Percentiles rank a stretch among this genome's conserved stretches.
Evolutionary conservation across 2,329 filamentous ascomycete species (phyloP).

Genomic region (Ambrosiella beaveri): DNA sequence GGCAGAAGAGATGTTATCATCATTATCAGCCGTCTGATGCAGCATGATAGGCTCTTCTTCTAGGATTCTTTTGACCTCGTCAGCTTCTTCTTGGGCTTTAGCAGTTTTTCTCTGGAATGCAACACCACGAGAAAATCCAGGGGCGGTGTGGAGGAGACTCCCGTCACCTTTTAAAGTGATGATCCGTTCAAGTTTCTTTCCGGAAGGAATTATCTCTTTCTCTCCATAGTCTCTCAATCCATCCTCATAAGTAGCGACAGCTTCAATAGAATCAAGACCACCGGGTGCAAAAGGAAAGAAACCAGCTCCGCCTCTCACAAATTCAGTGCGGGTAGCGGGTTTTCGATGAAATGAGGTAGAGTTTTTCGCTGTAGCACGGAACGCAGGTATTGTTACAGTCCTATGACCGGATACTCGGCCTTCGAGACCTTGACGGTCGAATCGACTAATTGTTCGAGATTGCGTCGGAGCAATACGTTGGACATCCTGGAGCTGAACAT

Average conservation of each 20-base stretch:
- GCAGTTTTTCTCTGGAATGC: constrained; percentile 43
- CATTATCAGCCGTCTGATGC: too few species aligned
- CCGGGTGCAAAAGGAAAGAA: constrained; percentile 91
- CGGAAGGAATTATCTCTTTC: constrained; percentile 18
- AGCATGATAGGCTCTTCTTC: constrained; percentile 25
- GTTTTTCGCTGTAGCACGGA: constrained; percentile 82
- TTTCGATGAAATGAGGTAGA: constrained; percentile 79
- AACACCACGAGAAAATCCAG: constrained; percentile 65
- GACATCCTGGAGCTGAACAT: constrained; percentile 64
- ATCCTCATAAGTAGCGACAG: constrained; percentile 68
- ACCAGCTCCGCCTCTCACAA: constrained; percentile 79
- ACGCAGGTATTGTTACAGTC: constrained; percentile 81
- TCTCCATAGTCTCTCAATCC: constrained; percentile 28
- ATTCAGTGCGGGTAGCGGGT: constrained; percentile 71
- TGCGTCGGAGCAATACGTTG: constrained; percentile 82
- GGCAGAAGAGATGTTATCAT: background rate
- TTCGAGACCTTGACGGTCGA: constrained; percentile 78
- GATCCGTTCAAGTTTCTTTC: constrained; percentile 56
- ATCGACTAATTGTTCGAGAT: constrained; percentile 84
- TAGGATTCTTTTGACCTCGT: constrained; percentile 38
- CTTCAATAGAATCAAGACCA: constrained; percentile 72
- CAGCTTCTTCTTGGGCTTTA: constrained; percentile 46
- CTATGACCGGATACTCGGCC: constrained; percentile 85
- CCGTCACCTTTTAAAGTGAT: constrained; percentile 67
- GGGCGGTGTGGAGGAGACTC: constrained; percentile 63